Evolutionary conservation across 2,329 filamentous ascomycete genomes (phyloP).

Genomic region (Cryphonectria carpinicola): DNA sequence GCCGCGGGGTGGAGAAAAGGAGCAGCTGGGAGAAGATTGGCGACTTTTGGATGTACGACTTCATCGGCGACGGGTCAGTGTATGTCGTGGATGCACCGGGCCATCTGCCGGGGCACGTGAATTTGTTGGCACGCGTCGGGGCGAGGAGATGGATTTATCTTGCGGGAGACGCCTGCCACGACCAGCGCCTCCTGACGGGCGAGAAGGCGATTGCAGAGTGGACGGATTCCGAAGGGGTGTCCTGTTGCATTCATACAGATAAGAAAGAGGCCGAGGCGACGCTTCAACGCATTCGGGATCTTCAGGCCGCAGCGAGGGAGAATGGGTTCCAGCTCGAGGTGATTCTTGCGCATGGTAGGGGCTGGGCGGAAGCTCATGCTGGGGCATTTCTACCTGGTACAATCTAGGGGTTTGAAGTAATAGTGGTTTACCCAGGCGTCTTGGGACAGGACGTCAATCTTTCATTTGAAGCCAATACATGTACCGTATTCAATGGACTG

Average conservation of each 20-base stretch:
- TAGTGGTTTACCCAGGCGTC: background rate
- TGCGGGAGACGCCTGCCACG: conserved; percentile 58
- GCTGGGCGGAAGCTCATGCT: conserved; percentile 44
- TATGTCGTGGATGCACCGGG: conserved; percentile 55
- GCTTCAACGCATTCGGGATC: conserved; percentile 44
- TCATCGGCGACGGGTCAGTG: conserved; percentile 50
- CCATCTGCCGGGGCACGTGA: conserved; percentile 56
- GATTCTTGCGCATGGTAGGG: conserved; percentile 54
- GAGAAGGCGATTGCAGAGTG: conserved; percentile 57
- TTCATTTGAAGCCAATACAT: too few species aligned
- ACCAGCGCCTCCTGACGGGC: conserved; percentile 52
- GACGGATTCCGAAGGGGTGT: conserved; percentile 47
- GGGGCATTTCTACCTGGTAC: conserved; percentile 21
- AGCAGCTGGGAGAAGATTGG: conserved; percentile 44
- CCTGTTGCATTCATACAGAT: conserved; percentile 55
- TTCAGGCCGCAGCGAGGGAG: conserved; percentile 38
- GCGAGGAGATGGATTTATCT: conserved; percentile 51
- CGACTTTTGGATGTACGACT: conserved; percentile 50
- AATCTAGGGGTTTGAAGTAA: background rate
- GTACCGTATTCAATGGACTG: too few species aligned
- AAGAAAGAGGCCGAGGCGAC: conserved; percentile 47
- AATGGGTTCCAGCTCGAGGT: conserved; percentile 47
- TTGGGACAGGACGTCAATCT: background rate
- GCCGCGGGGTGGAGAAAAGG: background rate
- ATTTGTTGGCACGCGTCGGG: conserved; percentile 48